These are phyloP conservation scores for Spencermartinsiella europaea DNA, from an alignment of 805 yeast species.

Conservation along the genomic window DNA sequence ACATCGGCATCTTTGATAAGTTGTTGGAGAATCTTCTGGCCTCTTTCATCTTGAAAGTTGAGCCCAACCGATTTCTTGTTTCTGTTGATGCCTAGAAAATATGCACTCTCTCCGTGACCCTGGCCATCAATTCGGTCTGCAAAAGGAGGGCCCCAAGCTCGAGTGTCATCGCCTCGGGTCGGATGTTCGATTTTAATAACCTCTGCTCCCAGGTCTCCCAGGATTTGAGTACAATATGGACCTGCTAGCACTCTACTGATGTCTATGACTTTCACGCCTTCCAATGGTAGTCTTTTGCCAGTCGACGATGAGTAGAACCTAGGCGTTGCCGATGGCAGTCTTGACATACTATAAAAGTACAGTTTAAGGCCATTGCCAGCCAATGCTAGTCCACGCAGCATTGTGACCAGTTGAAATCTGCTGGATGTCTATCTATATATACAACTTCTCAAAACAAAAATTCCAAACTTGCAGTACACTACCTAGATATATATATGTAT, in stretches of 20 bases:
- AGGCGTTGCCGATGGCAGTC: too few relatives aligned
- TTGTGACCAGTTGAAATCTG: too few relatives aligned
- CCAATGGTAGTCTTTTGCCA: constrained; percentile 26
- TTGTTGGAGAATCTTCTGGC: constrained; percentile 30
- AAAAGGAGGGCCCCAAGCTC: constrained; percentile 43
- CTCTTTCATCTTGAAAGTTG: constrained; percentile 32
- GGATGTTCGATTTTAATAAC: constrained; percentile 40
- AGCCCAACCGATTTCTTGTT: constrained; percentile 36
- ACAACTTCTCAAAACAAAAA: too few relatives aligned
- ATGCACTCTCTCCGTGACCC: constrained; percentile 32
- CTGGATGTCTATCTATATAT: too few relatives aligned
- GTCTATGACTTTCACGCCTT: constrained; percentile 35
- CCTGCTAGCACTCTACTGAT: constrained; percentile 40
- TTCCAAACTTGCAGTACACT: too few relatives aligned
- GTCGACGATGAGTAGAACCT: constrained; percentile 3
- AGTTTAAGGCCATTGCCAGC: too few relatives aligned
- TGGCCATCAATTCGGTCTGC: constrained; percentile 20
- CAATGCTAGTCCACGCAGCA: too few relatives aligned
- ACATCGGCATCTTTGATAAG: constrained; percentile 33
- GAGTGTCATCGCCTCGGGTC: constrained; percentile 38
- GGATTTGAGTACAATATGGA: constrained; percentile 37
- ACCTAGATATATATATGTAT: too few relatives aligned
- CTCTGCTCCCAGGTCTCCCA: constrained; percentile 42
- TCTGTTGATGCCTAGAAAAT: constrained; percentile 35
- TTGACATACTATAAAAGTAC: too few relatives aligned